Evolutionary conservation across 768 basidiomycete genomes (phyloP), one percentile per base, ranked within the genome.

Genomic region (Lyophyllum atratum): DNA sequence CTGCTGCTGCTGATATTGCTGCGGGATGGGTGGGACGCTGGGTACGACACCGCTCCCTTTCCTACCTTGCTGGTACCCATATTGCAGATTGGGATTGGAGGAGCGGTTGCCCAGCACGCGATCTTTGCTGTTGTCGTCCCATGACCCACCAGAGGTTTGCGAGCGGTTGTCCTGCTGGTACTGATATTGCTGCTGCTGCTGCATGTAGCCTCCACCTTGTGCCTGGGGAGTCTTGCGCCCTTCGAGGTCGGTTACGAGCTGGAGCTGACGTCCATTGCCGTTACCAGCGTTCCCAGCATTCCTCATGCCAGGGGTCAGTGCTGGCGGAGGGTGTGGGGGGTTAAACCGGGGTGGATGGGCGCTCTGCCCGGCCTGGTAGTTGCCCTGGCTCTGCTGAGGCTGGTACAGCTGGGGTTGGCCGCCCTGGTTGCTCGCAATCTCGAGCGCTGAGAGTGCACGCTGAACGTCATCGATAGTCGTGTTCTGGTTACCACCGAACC

Each of bases 261-360:
- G 83, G 53, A 85, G 68, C 70, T 83, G 75, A 43, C 74, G 70
- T 21, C 73, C 72, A 45, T 69, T 73, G 26, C 72, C 73, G 51
- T 74, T 75, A 29, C 71, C 68, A 48, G 75, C 72, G 49, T 71
- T 76, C 33, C 70, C 75, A 57, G 79, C 66, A 55, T 63, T 64
- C 15, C 70, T 66, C 33, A 65, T 60, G 52, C 47, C 75, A 55
- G 58, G 70, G 76, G 63, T 79, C 65, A 82, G 83, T n/a, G 72
- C 66, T 45, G 80, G 74, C 8, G 79, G 76, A n/a, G 78, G 75
- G 48, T 77, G 71, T 26, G 77, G 61, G 29, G 81, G 77, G 63
- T 81, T 88, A 75, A 91, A 91, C 40, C 89, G 82, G 34, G 90
- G 90, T 4, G 89, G 87, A 64, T 86, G 85, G 10, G 69, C 72